These are phyloP conservation scores for Aspergillus funiculosus DNA, from an alignment of 495 filamentous ascomycete species.

Conservation along the genomic window DNA sequence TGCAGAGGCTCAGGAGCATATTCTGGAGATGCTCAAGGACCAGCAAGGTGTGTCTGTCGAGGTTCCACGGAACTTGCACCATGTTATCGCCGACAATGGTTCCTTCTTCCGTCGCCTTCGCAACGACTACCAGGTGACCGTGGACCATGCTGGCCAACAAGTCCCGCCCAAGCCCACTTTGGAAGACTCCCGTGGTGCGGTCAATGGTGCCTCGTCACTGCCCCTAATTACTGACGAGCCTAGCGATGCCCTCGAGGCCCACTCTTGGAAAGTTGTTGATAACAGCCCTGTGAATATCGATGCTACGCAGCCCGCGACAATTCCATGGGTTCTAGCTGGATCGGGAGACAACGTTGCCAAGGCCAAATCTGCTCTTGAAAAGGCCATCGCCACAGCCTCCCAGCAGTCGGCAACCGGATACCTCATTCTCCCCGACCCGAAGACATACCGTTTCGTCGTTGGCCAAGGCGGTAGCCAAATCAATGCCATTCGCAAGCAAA, in stretches of 20 bases:
- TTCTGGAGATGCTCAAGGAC: slow-evolving; percentile 72
- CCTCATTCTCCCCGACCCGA: slow-evolving; percentile 81
- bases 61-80: slow-evolving; percentile 74
- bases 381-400: slow-evolving; percentile 64
- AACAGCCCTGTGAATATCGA: slow-evolving; percentile 34
- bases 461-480: slow-evolving; percentile 85
- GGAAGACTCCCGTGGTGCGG: slow-evolving; percentile 32
- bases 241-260: slow-evolving; percentile 50
- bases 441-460: slow-evolving; percentile 83
- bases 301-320: slow-evolving; percentile 58
- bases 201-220: slow-evolving; percentile 51
- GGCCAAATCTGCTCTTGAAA: slow-evolving; percentile 64
- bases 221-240: slow-evolving; percentile 88
- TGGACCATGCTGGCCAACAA: slow-evolving; percentile 79
- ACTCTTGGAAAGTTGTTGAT: slow-evolving; percentile 78
- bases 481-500: slow-evolving; percentile 85
- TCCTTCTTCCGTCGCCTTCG: slow-evolving; percentile 83
- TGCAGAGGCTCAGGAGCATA: slow-evolving; percentile 77
- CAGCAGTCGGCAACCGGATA: slow-evolving; percentile 74
- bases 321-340: slow-evolving; percentile 88
- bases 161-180: slow-evolving; percentile 59
- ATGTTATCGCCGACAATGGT: slow-evolving; percentile 80
- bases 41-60: slow-evolving; percentile 80
- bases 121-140: slow-evolving; percentile 75
- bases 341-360: slow-evolving; percentile 66